Conservation (phyloP, 2,329 filamentous ascomycete species). For the Calonectria hongkongensis region DNA sequence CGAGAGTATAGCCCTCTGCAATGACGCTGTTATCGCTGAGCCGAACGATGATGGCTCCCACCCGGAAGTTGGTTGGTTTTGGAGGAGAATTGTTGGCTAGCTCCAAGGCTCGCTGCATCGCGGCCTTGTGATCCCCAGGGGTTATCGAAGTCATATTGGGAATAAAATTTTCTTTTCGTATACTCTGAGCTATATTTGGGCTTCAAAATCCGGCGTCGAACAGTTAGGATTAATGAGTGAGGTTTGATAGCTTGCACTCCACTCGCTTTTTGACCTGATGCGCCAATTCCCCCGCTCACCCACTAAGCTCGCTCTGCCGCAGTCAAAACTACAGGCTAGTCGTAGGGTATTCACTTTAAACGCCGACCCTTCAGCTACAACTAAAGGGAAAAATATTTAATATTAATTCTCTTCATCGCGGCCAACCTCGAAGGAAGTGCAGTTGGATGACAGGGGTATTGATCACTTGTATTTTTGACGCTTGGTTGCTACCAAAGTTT, state of each 20-base stretch:
- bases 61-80: constrained; percentile 93
- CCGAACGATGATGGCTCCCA: constrained; percentile 90
- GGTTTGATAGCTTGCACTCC: background rate
- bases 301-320: background rate
- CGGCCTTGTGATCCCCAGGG: constrained; percentile 65
- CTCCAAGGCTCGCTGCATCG: constrained; percentile 83
- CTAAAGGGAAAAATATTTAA: accelerated
- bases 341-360: background rate
- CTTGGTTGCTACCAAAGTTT: background rate
- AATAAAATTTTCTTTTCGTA: constrained; percentile 2
- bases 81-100: constrained; percentile 87
- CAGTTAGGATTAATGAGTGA: background rate
- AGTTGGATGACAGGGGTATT: background rate
- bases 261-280: background rate
- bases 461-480: background rate
- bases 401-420: no score
- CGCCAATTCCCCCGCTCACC: constrained; percentile 10
- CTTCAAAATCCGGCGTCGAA: background rate
- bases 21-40: constrained; percentile 75
- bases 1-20: constrained; percentile 91
- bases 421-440: background rate
- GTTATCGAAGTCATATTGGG: constrained; percentile 50
- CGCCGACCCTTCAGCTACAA: no score
- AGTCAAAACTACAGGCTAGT: background rate
- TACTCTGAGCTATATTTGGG: background rate